Evolutionary conservation across 305 asterid genomes (phyloP), one percentile per base, ranked within the genome.

Genomic region (Fraxinus angustifolia): DNA sequence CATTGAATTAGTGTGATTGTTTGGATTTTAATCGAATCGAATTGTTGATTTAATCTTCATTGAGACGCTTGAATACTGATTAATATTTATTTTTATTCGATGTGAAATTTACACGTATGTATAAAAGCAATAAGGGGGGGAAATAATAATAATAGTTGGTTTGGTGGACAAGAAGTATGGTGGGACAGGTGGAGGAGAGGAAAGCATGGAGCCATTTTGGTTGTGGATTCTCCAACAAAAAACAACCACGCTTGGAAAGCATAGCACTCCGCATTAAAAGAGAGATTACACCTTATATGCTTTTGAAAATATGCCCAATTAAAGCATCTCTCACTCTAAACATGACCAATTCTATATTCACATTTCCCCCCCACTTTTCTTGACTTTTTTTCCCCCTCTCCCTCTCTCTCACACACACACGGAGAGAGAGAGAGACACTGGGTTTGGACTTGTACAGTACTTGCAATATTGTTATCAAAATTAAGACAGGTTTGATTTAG

Each of bases 161-260:
- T 34, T 23, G 26, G 26, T 23, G 26, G 68, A 62, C 45, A 74
- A 79, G 86, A 62, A 70, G 81, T n/a, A 36, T 62, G 31, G 82
- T 68, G 88, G 87, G 91, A 76, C 90, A 86, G 82, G 82, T 71
- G 1, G 36, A 36, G 87, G 91, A 76, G 87, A 86, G 71, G 58
- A 86, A 80, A 81, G 82, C 78, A 70, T 81, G 88, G 87, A 88
- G 87, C 88, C 90, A 85, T 23, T 23, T 77, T 80, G 88, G 85
- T 85, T 85, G 90, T 88, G 87, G 90, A 88, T 82, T 87, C 86
- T 88, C 90, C 88, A 88, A 87, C 91, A 33, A 87, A 85, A 81
- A 80, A 78, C 85, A 50, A 73, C 81, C 91, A 88, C 90, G 91
- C 91, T 85, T 88, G 85, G 85, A 88, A 88, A 88, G 91, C 88